Conservation (phyloP, 2,329 filamentous ascomycete species). For the Alternaria sp. region DNA sequence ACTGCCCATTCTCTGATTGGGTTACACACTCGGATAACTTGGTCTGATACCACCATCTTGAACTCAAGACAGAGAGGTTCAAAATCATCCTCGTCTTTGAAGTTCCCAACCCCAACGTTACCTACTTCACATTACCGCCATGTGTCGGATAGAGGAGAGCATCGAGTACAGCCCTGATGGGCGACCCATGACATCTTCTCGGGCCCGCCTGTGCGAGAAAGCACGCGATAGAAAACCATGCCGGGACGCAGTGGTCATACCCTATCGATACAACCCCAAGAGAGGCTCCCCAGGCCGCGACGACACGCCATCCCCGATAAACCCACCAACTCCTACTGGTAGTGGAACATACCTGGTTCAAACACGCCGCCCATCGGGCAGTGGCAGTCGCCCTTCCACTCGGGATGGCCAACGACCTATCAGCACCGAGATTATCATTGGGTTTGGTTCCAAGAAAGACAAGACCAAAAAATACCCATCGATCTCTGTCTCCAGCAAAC, state of each 20-base stretch:
- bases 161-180: conserved; percentile 40
- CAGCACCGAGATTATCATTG: conserved; percentile 41
- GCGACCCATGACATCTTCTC: conserved; percentile 33
- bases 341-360: conserved; percentile 35
- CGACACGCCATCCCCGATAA: conserved; percentile 40
- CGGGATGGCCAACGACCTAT: conserved; percentile 31
- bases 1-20: conserved; percentile 32
- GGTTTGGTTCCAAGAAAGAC: conserved; percentile 36
- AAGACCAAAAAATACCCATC: conserved; percentile 36
- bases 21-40: conserved; percentile 29
- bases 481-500: conserved; percentile 24
- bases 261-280: conserved; percentile 33
- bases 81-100: neutral
- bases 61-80: conserved; percentile 22
- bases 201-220: conserved; percentile 36
- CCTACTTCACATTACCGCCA: conserved; percentile 18
- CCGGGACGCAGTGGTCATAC: conserved; percentile 33
- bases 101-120: neutral
- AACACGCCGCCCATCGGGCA: conserved; percentile 34
- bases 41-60: conserved; percentile 12
- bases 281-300: conserved; percentile 27
- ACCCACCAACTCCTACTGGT: conserved; percentile 43
- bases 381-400: conserved; percentile 36
- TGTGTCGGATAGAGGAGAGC: conserved; percentile 47
- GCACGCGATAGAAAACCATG: conserved; percentile 33